Percentiles rank a stretch among this genome's conserved stretches.
phyloP scores from a whole-genome alignment of 1,284 basidiomycete genomes.

The Amylostereum areolatum region DNA sequence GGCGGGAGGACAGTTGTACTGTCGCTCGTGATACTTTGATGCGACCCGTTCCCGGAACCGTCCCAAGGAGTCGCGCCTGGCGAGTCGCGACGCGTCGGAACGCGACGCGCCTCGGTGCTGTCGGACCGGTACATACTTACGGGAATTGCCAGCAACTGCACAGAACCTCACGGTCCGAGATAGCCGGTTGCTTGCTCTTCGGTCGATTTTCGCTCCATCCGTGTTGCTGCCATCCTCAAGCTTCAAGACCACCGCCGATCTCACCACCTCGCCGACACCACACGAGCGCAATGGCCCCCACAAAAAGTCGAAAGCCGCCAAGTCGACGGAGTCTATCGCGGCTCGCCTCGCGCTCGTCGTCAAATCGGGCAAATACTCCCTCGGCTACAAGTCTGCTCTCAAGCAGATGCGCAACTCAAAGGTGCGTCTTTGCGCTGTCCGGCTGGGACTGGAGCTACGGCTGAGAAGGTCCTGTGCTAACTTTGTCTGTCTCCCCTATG shows the following conservation, averaged over 20 bases:
- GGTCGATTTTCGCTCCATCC: too few relatives aligned
- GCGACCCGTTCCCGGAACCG: too few relatives aligned
- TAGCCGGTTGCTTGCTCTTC: too few relatives aligned
- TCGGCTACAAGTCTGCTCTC: slow-evolving; percentile 96
- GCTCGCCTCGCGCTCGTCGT: slow-evolving; percentile 95
- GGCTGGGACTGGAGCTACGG: slow-evolving; percentile 88
- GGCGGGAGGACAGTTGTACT: too few relatives aligned
- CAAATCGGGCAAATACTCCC: slow-evolving; percentile 91
- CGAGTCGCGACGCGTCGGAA: too few relatives aligned
- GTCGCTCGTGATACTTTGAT: too few relatives aligned
- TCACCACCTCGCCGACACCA: slow-evolving; percentile 9
- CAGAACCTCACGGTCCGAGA: too few relatives aligned
- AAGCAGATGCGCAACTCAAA: slow-evolving; percentile 98
- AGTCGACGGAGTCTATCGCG: slow-evolving; percentile 92
- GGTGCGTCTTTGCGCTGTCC: slow-evolving; percentile 66
- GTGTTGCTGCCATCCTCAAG: neutral
- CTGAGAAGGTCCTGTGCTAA: slow-evolving; percentile 93
- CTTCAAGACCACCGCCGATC: slow-evolving; percentile 20
- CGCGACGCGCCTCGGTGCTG: too few relatives aligned
- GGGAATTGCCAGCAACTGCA: too few relatives aligned
- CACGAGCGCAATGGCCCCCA: slow-evolving; percentile 72
- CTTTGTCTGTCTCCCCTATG: slow-evolving; percentile 17
- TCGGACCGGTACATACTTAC: too few relatives aligned
- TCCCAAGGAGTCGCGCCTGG: too few relatives aligned
- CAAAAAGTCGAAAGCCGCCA: slow-evolving; percentile 92